phyloP scores from a whole-genome alignment of 495 filamentous ascomycete genomes.

The Podospora comata region DNA sequence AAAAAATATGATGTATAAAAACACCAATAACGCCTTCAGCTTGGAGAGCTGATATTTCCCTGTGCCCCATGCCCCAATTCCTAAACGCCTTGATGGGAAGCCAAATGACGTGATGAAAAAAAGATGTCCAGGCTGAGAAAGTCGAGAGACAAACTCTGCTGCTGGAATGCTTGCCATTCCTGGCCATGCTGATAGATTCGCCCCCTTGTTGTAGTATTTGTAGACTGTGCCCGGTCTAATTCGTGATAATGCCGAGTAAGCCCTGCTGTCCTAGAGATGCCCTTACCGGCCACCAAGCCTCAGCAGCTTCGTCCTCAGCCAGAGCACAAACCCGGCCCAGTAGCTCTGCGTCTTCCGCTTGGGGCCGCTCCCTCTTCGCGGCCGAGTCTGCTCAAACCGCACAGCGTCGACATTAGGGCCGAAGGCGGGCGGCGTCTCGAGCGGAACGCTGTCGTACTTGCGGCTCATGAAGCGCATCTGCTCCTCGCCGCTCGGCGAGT shows the following conservation, averaged over 20 bases:
- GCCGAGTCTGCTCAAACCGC: conserved; percentile 32
- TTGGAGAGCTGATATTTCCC: not conserved
- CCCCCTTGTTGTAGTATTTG: not conserved
- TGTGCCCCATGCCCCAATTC: not conserved
- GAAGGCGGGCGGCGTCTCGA: conserved; percentile 28
- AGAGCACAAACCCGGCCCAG: conserved; percentile 54
- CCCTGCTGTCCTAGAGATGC: not conserved
- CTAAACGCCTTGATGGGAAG: not conserved
- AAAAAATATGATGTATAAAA: not conserved
- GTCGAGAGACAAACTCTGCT: not conserved
- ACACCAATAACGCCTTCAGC: not conserved
- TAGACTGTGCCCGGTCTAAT: not conserved
- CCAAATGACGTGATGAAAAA: not conserved
- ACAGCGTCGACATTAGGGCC: conserved; percentile 32
- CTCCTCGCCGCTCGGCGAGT: conserved; percentile 17
- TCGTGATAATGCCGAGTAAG: not conserved
- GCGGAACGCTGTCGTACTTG: conserved; percentile 41
- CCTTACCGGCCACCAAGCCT: conserved; percentile 32
- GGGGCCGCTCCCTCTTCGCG: conserved; percentile 38
- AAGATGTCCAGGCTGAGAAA: not conserved
- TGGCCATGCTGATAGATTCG: not conserved
- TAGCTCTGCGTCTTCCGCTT: conserved; percentile 53
- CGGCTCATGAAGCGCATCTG: conserved; percentile 39
- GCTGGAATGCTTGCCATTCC: not conserved
- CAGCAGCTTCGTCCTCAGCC: conserved; percentile 53